Conservation (phyloP, 2,329 filamentous ascomycete genomes). For the Akanthomyces uredinophilus region DNA sequence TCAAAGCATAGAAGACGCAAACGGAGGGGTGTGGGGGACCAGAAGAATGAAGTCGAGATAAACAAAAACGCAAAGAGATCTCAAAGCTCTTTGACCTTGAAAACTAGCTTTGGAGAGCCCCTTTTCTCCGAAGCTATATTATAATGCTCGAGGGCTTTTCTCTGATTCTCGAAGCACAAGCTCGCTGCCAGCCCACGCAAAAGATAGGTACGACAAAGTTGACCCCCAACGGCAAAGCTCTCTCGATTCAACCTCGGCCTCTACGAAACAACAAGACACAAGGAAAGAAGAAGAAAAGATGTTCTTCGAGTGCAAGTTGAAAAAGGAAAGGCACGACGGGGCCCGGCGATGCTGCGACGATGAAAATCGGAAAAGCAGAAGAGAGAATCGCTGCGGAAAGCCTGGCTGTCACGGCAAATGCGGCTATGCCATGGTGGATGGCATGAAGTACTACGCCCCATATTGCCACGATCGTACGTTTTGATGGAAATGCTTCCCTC, state of each 20-base stretch:
- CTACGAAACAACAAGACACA: not conserved
- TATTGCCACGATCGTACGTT: not conserved
- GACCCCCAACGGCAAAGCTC: not conserved
- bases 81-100: not conserved
- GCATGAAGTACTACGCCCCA: not conserved
- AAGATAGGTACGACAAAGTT: too few species aligned
- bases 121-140: not conserved
- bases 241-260: too few species aligned
- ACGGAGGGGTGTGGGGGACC: not conserved
- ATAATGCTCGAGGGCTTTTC: not conserved
- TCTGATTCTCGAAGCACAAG: not conserved
- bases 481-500: not conserved
- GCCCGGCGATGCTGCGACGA: not conserved
- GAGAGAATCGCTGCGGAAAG: not conserved
- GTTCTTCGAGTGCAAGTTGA: not conserved
- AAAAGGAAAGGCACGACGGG: not conserved
- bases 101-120: not conserved
- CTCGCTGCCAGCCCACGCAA: too few species aligned
- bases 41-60: not conserved
- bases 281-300: not conserved
- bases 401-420: conserved; percentile 2
- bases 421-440: not conserved
- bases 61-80: not conserved
- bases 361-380: not conserved
- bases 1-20: not conserved